These are phyloP conservation scores for Fusarium sterilihyphosum DNA, from an alignment of 2,329 filamentous ascomycete species.

Conservation along the genomic window DNA sequence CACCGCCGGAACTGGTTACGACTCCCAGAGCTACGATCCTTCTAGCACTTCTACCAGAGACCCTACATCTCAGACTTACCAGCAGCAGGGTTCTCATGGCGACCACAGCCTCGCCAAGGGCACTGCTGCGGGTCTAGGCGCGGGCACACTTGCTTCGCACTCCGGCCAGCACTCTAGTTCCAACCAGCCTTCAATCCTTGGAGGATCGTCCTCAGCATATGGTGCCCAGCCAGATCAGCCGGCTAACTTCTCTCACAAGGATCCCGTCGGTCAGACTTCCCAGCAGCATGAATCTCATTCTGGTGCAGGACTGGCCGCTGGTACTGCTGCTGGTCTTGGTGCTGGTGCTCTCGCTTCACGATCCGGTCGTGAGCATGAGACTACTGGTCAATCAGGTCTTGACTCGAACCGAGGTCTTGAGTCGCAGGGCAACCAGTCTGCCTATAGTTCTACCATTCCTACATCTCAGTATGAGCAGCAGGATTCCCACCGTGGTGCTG, in stretches of 20 bases:
- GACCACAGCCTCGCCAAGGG: background rate
- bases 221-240: background rate
- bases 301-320: background rate
- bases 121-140: background rate
- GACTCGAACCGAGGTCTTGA: background rate
- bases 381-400: background rate
- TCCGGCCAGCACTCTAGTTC: background rate
- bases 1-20: background rate
- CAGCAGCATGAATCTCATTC: background rate
- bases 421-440: background rate
- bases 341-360: background rate
- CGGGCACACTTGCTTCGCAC: background rate
- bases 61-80: background rate
- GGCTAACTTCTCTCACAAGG: slow-evolving; percentile 13
- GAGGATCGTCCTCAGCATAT: background rate
- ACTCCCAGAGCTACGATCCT: background rate
- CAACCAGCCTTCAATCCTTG: background rate
- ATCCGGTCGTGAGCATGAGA: background rate
- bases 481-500: background rate
- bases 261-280: background rate
- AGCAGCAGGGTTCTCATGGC: background rate
- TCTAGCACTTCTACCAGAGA: background rate
- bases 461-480: background rate
- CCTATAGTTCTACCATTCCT: background rate
- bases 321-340: background rate